A percentile compares a stretch with the other conserved stretches of the same genome.
These are phyloP conservation scores for Amoebophrya sp. DNA, from an alignment of 169 alveolate species.

Conservation along the genomic window DNA sequence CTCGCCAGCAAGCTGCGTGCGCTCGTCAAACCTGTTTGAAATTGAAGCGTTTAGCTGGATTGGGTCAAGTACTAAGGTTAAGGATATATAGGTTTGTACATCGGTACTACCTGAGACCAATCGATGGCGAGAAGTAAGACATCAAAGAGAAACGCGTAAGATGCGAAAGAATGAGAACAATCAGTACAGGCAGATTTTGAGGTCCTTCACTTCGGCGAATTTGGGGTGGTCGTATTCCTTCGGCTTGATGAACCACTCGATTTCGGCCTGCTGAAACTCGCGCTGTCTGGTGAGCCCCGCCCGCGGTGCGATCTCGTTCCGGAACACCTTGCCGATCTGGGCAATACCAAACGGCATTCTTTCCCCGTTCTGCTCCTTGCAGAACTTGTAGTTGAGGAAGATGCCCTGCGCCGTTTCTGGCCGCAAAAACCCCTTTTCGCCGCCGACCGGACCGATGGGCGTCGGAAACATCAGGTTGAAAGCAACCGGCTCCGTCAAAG, in stretches of 20 bases:
- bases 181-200: constrained; percentile 32
- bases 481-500: constrained; percentile 79
- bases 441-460: constrained; percentile 81
- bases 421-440: constrained; percentile 54
- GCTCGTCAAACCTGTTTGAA: constrained; percentile 7
- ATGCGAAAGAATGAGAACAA: too few species aligned
- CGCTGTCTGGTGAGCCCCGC: constrained; percentile 88
- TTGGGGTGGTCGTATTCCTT: constrained; percentile 71
- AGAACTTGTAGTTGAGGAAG: constrained; percentile 84
- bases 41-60: too few species aligned
- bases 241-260: constrained; percentile 94
- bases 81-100: too few species aligned
- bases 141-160: too few species aligned
- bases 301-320: constrained; percentile 97
- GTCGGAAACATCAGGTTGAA: constrained; percentile 92
- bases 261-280: constrained; percentile 97
- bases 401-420: constrained; percentile 99
- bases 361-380: constrained; percentile 82
- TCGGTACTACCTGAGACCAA: too few species aligned
- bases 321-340: constrained; percentile 89
- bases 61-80: too few species aligned
- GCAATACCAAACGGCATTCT: constrained; percentile 95
- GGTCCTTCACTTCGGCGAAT: constrained; percentile 56
- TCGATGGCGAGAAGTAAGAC: too few species aligned
- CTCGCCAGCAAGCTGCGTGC: not conserved